Conservation (phyloP, 176 grass and related monocot species). For the Cenchrus purpureus region DNA sequence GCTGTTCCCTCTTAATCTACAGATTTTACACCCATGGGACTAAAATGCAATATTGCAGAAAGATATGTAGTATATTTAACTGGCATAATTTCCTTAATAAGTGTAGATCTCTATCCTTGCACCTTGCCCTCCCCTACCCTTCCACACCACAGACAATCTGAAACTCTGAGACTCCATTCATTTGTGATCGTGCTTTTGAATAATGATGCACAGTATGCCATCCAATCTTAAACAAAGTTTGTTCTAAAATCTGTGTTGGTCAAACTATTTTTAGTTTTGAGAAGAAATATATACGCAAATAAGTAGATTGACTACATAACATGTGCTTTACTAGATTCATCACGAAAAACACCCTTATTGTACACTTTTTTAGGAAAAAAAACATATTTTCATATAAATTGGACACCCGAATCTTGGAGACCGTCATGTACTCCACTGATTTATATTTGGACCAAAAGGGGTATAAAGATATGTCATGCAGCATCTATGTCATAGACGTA, state of each 20-base stretch:
- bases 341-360: neutral
- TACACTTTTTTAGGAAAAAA: neutral
- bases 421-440: neutral
- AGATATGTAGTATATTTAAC: constrained; percentile 11
- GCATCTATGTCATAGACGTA: neutral
- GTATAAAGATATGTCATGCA: constrained; percentile 12
- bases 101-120: neutral
- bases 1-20: constrained; percentile 7
- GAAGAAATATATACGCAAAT: neutral
- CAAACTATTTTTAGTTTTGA: neutral
- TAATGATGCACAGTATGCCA: neutral
- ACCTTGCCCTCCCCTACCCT: neutral
- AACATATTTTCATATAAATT: constrained; percentile 22
- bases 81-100: neutral
- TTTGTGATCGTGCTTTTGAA: neutral
- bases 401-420: neutral
- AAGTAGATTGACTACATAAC: neutral
- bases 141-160: neutral
- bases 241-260: neutral
- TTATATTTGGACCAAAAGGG: neutral
- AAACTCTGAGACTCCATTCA: neutral
- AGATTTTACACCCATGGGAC: neutral
- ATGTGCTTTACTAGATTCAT: neutral
- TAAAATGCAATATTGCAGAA: constrained; percentile 15
- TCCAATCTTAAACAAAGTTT: neutral